Conservation (phyloP, 441 rosid genomes). For the Breynia disticha region DNA sequence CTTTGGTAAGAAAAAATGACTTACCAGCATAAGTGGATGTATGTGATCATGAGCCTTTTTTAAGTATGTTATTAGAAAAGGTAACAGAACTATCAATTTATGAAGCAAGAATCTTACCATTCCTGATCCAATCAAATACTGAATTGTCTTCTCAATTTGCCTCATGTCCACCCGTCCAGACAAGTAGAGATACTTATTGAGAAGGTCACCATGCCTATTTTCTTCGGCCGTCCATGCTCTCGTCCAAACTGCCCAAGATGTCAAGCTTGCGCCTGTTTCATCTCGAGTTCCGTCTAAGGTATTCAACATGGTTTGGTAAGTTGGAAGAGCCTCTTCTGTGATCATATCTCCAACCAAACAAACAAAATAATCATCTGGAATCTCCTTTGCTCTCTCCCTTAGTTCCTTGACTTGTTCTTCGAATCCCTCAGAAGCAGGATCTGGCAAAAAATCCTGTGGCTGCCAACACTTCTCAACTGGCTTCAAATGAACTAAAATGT, state of each 20-base stretch:
- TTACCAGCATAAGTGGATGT: too few species aligned
- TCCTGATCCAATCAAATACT: conserved; percentile 91
- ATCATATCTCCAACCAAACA: conserved; percentile 94
- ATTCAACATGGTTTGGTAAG: conserved; percentile 82
- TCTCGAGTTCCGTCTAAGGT: conserved; percentile 82
- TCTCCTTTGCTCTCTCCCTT: conserved; percentile 62
- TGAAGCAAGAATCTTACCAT: conserved; percentile 52
- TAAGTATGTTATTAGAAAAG: too few species aligned
- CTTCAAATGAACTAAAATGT: conserved; percentile 60
- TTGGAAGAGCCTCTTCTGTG: conserved; percentile 95
- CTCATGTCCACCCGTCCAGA: conserved; percentile 92
- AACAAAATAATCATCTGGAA: conserved; percentile 88
- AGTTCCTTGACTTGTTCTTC: conserved; percentile 75
- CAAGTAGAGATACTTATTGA: conserved; percentile 77
- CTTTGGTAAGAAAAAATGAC: too few species aligned
- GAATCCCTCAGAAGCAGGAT: conserved; percentile 72
- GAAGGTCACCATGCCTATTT: conserved; percentile 87
- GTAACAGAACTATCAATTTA: too few species aligned
- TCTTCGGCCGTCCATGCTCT: conserved; percentile 99
- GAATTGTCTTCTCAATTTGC: conserved; percentile 88
- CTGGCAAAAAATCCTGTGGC: conserved; percentile 84
- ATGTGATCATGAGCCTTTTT: too few species aligned
- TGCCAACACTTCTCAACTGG: conserved; percentile 95
- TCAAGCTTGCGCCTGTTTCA: conserved; percentile 86
- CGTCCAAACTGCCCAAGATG: conserved; percentile 88